These are phyloP conservation scores for Xerocomellus dryophilus DNA, from an alignment of 768 basidiomycete species.

Conservation along the genomic window DNA sequence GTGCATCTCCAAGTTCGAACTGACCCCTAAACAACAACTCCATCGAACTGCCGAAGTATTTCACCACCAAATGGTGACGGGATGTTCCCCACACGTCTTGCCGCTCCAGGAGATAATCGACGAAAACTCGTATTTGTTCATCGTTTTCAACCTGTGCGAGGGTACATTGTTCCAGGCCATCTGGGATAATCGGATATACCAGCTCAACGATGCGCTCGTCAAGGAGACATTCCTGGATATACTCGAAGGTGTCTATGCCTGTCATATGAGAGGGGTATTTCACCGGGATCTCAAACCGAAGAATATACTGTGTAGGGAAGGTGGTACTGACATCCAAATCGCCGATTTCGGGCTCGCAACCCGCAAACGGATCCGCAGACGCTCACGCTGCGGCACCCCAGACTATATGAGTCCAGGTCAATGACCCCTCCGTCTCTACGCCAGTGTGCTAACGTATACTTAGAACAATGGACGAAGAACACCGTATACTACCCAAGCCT, in stretches of 20 bases:
- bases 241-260: constrained; percentile 73
- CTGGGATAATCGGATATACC: constrained; percentile 52
- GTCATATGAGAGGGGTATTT: constrained; percentile 66
- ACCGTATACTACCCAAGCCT: constrained; percentile 32
- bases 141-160: constrained; percentile 56
- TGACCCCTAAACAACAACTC: constrained; percentile 51
- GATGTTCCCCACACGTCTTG: constrained; percentile 59
- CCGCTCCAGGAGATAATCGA: constrained; percentile 62
- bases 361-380: constrained; percentile 39
- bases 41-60: constrained; percentile 69
- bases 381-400: constrained; percentile 58
- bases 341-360: constrained; percentile 80
- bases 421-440: constrained; percentile 7
- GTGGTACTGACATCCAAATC: constrained; percentile 52
- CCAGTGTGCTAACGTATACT: not conserved
- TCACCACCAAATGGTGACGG: constrained; percentile 50
- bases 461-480: constrained; percentile 54
- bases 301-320: constrained; percentile 62
- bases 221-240: constrained; percentile 73
- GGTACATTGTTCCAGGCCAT: constrained; percentile 76
- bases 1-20: constrained; percentile 59
- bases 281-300: constrained; percentile 91
- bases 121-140: constrained; percentile 61
- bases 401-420: constrained; percentile 72
- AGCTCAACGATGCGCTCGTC: constrained; percentile 59